Percentiles rank a stretch among this genome's conserved stretches.
Evolutionary conservation across 2,329 filamentous ascomycete genomes (phyloP).

Genomic region (Diaporthe sp.): DNA sequence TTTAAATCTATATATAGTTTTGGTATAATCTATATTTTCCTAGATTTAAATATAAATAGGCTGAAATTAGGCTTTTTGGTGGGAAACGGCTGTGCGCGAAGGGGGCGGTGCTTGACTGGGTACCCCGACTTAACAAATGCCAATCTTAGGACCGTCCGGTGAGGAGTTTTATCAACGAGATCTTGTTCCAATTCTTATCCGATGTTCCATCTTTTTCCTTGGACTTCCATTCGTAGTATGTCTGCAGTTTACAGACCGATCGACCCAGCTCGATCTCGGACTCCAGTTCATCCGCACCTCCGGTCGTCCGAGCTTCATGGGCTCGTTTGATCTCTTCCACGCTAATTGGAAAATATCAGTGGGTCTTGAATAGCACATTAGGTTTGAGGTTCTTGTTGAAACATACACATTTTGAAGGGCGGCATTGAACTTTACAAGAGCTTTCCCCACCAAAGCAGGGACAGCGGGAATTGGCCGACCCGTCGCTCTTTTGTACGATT

Average conservation of each 20-base stretch:
- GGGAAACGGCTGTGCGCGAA: too few relatives aligned
- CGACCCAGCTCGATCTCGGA: neutral
- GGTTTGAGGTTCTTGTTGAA: too few relatives aligned
- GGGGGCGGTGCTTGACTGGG: too few relatives aligned
- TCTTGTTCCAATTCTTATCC: constrained; percentile 2
- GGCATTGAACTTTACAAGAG: neutral
- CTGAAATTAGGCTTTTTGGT: too few relatives aligned
- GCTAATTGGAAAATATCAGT: accelerated
- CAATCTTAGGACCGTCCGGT: too few relatives aligned
- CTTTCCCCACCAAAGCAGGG: neutral
- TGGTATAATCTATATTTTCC: too few relatives aligned
- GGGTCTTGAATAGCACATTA: accelerated
- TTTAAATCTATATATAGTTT: too few relatives aligned
- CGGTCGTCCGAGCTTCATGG: neutral
- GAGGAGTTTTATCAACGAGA: neutral
- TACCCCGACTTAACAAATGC: too few relatives aligned
- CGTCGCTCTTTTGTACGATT: neutral
- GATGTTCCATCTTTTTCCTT: neutral
- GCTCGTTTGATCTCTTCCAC: neutral
- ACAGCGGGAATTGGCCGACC: constrained; percentile 11
- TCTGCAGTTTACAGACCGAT: neutral
- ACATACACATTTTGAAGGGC: neutral
- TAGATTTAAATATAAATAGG: too few relatives aligned
- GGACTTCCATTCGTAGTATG: neutral
- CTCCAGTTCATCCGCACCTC: neutral